These are phyloP conservation scores for Rhizophlyctis rosea DNA, from an alignment of 192 early-diverging fungal species.

Conservation along the genomic window DNA sequence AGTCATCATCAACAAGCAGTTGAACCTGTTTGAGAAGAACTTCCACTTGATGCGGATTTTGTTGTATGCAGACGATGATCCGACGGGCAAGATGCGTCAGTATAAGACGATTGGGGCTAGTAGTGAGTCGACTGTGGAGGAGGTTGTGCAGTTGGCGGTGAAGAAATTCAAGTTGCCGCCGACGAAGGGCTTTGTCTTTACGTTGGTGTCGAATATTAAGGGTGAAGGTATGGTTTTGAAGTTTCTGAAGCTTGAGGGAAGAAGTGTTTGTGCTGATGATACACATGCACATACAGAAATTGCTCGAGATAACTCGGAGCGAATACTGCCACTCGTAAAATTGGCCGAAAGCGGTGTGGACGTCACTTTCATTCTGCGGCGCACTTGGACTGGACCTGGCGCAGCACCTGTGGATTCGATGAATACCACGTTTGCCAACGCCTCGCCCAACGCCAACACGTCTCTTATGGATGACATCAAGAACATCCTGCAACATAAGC, in stretches of 20 bases:
- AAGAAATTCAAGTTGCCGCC: conserved; percentile 44
- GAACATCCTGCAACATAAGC: conserved; percentile 19
- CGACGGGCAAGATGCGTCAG: conserved; percentile 30
- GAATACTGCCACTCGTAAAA: conserved; percentile 34
- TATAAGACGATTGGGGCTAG: conserved; percentile 50
- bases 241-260: conserved; percentile 4
- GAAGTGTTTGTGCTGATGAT: not conserved
- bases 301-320: conserved; percentile 20
- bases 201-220: conserved; percentile 32
- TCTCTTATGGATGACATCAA: conserved; percentile 23
- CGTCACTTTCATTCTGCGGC: conserved; percentile 40
- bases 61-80: conserved; percentile 27
- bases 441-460: not conserved
- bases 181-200: conserved; percentile 14
- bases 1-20: conserved; percentile 51
- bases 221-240: conserved; percentile 22
- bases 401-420: conserved; percentile 10
- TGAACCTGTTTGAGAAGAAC: conserved; percentile 47
- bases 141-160: conserved; percentile 36
- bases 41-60: conserved; percentile 43
- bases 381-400: conserved; percentile 30
- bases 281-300: conserved; percentile 22
- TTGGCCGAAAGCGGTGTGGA: conserved; percentile 32
- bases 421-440: not conserved
- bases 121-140: conserved; percentile 28